These are phyloP conservation scores for Euphrasia arctica DNA, from an alignment of 305 asterid genomes.

Conservation along the genomic window DNA sequence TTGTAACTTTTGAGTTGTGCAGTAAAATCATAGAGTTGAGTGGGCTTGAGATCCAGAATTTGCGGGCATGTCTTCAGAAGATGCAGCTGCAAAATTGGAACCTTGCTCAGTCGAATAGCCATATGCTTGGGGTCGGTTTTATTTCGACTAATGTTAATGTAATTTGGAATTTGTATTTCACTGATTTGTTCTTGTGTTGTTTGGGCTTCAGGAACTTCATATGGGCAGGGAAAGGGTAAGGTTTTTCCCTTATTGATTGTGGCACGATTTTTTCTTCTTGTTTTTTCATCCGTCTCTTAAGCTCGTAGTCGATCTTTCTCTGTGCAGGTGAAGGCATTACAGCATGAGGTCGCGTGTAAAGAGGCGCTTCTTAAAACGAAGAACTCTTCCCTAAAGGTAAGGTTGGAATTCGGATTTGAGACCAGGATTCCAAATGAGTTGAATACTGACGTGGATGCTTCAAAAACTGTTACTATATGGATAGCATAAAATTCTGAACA, in stretches of 20 bases:
- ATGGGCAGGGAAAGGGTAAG: slow-evolving; percentile 67
- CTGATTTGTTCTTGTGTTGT: slow-evolving; percentile 2
- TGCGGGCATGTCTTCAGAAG: slow-evolving; percentile 62
- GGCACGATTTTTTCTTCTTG: not conserved
- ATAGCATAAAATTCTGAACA: too few species aligned
- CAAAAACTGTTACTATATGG: too few species aligned
- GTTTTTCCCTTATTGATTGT: not conserved
- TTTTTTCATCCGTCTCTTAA: slow-evolving; percentile 1
- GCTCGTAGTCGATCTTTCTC: not conserved
- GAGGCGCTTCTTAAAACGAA: slow-evolving; percentile 63
- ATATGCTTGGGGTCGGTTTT: slow-evolving; percentile 59
- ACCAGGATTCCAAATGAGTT: not conserved
- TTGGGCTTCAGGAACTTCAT: slow-evolving; percentile 64
- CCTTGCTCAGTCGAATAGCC: slow-evolving; percentile 83
- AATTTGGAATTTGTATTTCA: slow-evolving; percentile 1
- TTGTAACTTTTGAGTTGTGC: slow-evolving; percentile 11
- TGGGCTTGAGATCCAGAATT: slow-evolving; percentile 67
- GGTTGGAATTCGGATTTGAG: not conserved
- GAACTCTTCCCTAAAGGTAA: slow-evolving; percentile 43
- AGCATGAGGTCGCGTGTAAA: slow-evolving; percentile 71
- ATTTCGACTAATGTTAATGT: not conserved
- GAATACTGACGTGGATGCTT: too few species aligned
- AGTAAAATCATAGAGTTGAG: slow-evolving; percentile 79
- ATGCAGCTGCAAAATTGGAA: slow-evolving; percentile 83
- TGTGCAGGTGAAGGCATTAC: slow-evolving; percentile 60